Percentiles rank a stretch among this genome's conserved stretches.
Conservation (phyloP, 176 grass and related monocot species). For the Oryza australiensis region DNA sequence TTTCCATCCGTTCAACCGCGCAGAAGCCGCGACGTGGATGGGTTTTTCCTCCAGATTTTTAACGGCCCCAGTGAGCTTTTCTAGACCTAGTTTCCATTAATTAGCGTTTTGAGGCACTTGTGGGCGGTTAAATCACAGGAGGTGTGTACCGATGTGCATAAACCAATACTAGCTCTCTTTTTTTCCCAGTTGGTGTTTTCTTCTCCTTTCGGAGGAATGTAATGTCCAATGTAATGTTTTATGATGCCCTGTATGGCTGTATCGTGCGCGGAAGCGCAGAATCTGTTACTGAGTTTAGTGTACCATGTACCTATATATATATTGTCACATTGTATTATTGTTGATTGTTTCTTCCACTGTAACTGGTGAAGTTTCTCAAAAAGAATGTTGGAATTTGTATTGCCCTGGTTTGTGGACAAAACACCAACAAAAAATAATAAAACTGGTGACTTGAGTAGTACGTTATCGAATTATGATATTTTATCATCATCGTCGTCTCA, state of each 20-base stretch:
- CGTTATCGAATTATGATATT: too few species aligned
- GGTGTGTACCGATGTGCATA: constrained; percentile 44
- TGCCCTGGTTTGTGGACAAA: too few species aligned
- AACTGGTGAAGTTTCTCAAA: too few species aligned
- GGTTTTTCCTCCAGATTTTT: constrained; percentile 81
- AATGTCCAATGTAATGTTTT: constrained; percentile 43
- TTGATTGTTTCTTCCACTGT: not conserved
- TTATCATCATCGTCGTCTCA: too few species aligned
- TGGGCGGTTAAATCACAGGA: constrained; percentile 70
- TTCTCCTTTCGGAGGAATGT: constrained; percentile 46
- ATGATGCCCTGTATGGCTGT: not conserved
- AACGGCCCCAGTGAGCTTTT: constrained; percentile 49
- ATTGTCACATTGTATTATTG: not conserved
- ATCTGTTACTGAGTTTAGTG: not conserved
- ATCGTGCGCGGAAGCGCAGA: not conserved
- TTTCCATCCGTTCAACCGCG: constrained; percentile 2
- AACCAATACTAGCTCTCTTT: not conserved
- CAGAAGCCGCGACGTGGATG: constrained; percentile 29
- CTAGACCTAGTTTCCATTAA: constrained; percentile 33
- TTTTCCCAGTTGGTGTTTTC: constrained; percentile 24
- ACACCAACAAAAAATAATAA: too few species aligned
- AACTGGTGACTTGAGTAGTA: too few species aligned
- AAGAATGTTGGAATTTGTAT: too few species aligned
- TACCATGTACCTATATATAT: not conserved
- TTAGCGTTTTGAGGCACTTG: constrained; percentile 53